Base-by-base conservation (phyloP, 176 grass and related monocot genomes). In the Pontederia paniculata region DNA sequence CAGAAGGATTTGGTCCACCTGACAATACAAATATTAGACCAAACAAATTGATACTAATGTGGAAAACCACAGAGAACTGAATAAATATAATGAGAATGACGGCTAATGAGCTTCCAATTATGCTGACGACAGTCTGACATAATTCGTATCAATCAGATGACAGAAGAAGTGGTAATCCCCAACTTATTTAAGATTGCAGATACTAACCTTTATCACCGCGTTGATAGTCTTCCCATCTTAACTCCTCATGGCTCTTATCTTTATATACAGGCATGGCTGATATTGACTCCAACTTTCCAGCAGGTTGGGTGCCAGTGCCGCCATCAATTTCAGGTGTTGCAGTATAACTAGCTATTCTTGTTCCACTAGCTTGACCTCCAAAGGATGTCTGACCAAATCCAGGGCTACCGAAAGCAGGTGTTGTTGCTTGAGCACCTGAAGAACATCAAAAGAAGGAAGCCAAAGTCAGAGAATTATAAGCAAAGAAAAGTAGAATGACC, bases 161-260 rank as follows among this genome's bases (percentile, higher is more conserved):
- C 48, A 13, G 10, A 17, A 60, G 31, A 13, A 44, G n/a, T n/a
- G 19, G 19, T 10, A 16, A 13, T 4, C 9, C 31, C 57, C 15
- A 43, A n/a, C 13, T 13, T 50, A 44, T 11, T 19, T 17, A 41
- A 44, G 43, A 41, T 28, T 20, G 9, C 12, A 15, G 21, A 47
- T 47, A 9, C 20, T 48, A 22, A 63, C 60, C 60, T 63, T 63
- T 63, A 63, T 63, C 60, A 63, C 60, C 60, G 13, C 60, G 60
- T 63, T 63, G 60, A 45, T 63, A 63, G 23, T 63, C 60, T 44
- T 63, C 60, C 60, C 60, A 63, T 47, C 60, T 63, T 8, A 96
- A 54, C 67, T 96, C 91, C 78, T 96, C 91, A 72, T 96, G 91
- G 71, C 91, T 87, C 82, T 89, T 96, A 44, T 78, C 74, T 78